These are phyloP conservation scores for Curvularia sp. DNA, from an alignment of 2,329 filamentous ascomycete species.

Conservation along the genomic window DNA sequence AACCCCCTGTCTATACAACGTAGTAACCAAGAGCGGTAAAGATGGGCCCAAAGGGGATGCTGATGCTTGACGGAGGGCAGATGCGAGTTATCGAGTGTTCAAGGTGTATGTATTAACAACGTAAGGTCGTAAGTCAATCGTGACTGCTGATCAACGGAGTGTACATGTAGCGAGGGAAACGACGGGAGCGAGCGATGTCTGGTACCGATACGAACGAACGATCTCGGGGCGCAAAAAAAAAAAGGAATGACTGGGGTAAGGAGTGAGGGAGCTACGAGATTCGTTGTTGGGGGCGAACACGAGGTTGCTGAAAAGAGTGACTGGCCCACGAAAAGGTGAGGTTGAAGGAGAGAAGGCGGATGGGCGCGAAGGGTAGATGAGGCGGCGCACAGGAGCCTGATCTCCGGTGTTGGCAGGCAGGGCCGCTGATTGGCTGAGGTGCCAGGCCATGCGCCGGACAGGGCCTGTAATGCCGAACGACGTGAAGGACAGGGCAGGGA, in stretches of 20 bases:
- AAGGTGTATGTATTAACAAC: slow-evolving; percentile 42
- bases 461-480: slow-evolving; percentile 23
- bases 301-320: slow-evolving; percentile 39
- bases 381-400: slow-evolving; percentile 34
- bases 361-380: slow-evolving; percentile 46
- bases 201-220: slow-evolving; percentile 26
- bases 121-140: slow-evolving; percentile 47
- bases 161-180: slow-evolving; percentile 25
- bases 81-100: slow-evolving; percentile 9
- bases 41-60: slow-evolving; percentile 30
- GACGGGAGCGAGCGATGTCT: slow-evolving; percentile 15
- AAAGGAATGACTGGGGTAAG: slow-evolving; percentile 53
- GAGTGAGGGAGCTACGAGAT: slow-evolving; percentile 32
- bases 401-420: slow-evolving; percentile 34
- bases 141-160: slow-evolving; percentile 24
- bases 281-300: slow-evolving; percentile 22
- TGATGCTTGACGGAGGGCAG: slow-evolving; percentile 13
- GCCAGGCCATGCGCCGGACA: slow-evolving; percentile 33
- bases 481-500: slow-evolving; percentile 20
- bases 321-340: slow-evolving; percentile 41
- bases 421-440: slow-evolving; percentile 27
- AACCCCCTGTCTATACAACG: slow-evolving; percentile 24
- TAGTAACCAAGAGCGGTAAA: slow-evolving; percentile 21
- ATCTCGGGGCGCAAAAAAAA: slow-evolving; percentile 38
- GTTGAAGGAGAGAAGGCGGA: slow-evolving; percentile 40